Conservation (phyloP, 176 grass and related monocot species). For the Oryza coarctata region DNA sequence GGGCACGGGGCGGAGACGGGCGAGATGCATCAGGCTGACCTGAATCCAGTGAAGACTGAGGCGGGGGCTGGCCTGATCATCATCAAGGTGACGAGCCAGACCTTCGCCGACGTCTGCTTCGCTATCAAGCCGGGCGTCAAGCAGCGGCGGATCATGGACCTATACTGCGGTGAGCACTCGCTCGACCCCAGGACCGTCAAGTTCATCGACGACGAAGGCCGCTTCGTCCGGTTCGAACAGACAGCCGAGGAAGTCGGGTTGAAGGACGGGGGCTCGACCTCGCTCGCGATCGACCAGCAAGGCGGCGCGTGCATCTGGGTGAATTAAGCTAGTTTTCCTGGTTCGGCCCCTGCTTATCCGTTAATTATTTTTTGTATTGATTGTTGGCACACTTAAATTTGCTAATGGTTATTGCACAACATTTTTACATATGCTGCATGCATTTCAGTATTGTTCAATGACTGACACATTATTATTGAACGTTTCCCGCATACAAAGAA, state of each 20-base stretch:
- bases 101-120: not conserved
- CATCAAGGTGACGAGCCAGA: constrained; percentile 25
- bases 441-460: too few species aligned
- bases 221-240: not conserved
- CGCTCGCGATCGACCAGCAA: not conserved
- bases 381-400: too few species aligned
- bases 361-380: not conserved
- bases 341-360: not conserved
- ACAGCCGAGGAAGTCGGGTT: constrained; percentile 10
- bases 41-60: constrained; percentile 20
- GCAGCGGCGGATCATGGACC: not conserved
- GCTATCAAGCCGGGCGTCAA: not conserved
- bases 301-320: not conserved
- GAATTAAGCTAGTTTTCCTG: too few species aligned
- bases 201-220: not conserved
- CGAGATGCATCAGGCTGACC: not conserved
- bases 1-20: not conserved
- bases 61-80: not conserved
- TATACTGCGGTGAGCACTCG: constrained; percentile 29
- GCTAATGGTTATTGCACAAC: too few species aligned
- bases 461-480: too few species aligned
- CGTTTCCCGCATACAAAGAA: too few species aligned
- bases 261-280: constrained; percentile 6
- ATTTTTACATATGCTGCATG: too few species aligned
- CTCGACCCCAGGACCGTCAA: not conserved